Base-by-base conservation (phyloP, 306 rosid species). In the Aeschynomene evenia region DNA sequence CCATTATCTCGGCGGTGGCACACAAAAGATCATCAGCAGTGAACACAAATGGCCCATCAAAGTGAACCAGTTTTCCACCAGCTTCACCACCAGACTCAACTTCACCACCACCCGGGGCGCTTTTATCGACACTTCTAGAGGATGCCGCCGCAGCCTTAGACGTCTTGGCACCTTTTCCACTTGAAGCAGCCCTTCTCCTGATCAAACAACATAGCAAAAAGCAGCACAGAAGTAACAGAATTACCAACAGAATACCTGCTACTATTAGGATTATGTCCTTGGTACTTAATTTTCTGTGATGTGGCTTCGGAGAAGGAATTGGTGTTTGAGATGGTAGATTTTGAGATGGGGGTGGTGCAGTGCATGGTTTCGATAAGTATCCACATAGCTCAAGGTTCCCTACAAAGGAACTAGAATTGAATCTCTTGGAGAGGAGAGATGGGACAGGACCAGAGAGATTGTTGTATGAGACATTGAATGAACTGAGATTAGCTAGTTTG, bases 1-100 rank as follows among this genome's bases (percentile, higher is more conserved):
- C 97, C 91, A 91, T 89, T 51, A 91, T 91, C 85, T 91, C 97
- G 5, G 97, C 97, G 36, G 96, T 89, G 10, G 97, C 96, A 65
- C 97, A 91, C 67, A 91, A 39, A 5, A 91, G 88, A 74, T 91
- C 96, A 79, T 91, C 97, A 51, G 96, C 96, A 23, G 97, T 85
- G 63, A 91, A 91, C 31, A 87, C 89, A 68, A 91, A 91, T 3
- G 94, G 96, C 19, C 97, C 97, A 70, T 91, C 97, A 77, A 89
- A 91, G 80, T 91, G 97, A 24, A 91, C 97, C 1, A 82, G 65
- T 20, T 82, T 82, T 13, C 86, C 86, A 36, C 97, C 93, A 2
- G 95, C 85, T 72, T 88, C 96, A 3, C 95, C 90, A 0, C 95
- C 96, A 0, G 91, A 81, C 66, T 83, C 87, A 31, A 75, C 82